Base-by-base conservation (phyloP, 306 rosid genomes). In the Corylus heterophylla region DNA sequence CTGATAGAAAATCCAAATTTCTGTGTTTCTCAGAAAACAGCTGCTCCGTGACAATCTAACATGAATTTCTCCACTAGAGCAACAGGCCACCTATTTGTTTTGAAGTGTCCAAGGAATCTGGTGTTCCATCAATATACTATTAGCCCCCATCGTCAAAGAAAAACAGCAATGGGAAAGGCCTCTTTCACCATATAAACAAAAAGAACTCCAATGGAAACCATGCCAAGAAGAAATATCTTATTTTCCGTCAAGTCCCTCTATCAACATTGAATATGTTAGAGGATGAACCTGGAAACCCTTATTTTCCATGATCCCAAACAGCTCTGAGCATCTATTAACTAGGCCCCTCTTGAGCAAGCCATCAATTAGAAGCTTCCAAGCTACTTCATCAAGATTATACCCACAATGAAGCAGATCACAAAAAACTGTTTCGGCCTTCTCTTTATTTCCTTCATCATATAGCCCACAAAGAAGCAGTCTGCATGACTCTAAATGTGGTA, bases 321-420 rank as follows among this genome's bases (percentile, higher is more conserved):
- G 86, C 71, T 89, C 87, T 54, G 89, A 86, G 90, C 96, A 89
- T 75, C 80, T 85, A 67, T 80, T 83, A 66, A 80, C 83, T 81
- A 79, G 87, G 70, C 98, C 96, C 49, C 76, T 86, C 79, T 77
- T 85, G 74, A 86, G 87, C 74, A 94, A 85, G 78, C 98, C 98
- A 56, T 94, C 94, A 74, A 94, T 87, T 54, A 92, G 89, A 83
- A 94, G 80, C 84, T 89, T 92, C 97, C 97, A 92, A 86, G 90
- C 94, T 39, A 94, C 88, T 71, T 94, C 98, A 83, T 94, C 91
- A 2, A 78, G 61, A 84, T 90, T 92, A 86, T 94, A 92, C 69
- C 84, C 89, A 74, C 87, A 79, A 27, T 31, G 20, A 59, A 94
- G 87, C 80, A 94, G 71, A 69, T 69, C 84, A 69, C 44, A n/a